Percentiles rank a stretch among this genome's conserved stretches.
Conservation (phyloP, 768 basidiomycete genomes). For the Boletus rufocinnamomeus region DNA sequence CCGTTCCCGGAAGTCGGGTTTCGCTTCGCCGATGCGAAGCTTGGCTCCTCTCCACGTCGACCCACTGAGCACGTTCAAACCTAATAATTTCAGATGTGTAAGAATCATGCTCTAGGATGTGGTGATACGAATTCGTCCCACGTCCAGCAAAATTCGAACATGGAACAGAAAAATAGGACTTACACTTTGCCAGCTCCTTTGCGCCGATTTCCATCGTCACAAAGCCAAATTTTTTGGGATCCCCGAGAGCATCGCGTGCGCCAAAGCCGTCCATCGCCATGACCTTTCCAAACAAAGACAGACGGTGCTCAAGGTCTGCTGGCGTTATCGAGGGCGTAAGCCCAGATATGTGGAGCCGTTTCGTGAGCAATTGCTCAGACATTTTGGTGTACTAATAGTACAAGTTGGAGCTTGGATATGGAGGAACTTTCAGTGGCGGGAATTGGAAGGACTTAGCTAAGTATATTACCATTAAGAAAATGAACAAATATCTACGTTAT, state of each 20-base stretch:
- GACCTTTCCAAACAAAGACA: slow-evolving; percentile 69
- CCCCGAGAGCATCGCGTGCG: slow-evolving; percentile 59
- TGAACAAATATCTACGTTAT: background rate
- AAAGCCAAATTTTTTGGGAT: slow-evolving; percentile 71
- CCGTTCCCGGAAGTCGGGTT: slow-evolving; percentile 70
- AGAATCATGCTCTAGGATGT: background rate
- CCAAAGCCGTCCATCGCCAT: slow-evolving; percentile 72
- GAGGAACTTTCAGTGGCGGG: background rate
- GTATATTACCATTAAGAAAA: background rate
- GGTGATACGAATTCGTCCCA: background rate
- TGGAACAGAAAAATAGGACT: slow-evolving; percentile 22
- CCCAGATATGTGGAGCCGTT: slow-evolving; percentile 74
- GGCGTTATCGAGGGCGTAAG: slow-evolving; percentile 64
- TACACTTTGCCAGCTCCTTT: slow-evolving; percentile 65
- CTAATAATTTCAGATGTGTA: slow-evolving; percentile 38
- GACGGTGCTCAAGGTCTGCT: slow-evolving; percentile 56
- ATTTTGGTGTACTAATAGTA: slow-evolving; percentile 4
- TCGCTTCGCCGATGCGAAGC: slow-evolving; percentile 81
- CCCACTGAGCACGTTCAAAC: slow-evolving; percentile 75
- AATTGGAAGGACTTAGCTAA: slow-evolving; percentile 34
- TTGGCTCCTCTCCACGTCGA: slow-evolving; percentile 89
- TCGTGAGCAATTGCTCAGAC: slow-evolving; percentile 39
- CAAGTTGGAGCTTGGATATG: background rate
- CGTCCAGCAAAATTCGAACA: background rate
- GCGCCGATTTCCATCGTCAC: slow-evolving; percentile 68